Base-by-base conservation (phyloP, 2,329 filamentous ascomycete species). In the Botrytis fabae region DNA sequence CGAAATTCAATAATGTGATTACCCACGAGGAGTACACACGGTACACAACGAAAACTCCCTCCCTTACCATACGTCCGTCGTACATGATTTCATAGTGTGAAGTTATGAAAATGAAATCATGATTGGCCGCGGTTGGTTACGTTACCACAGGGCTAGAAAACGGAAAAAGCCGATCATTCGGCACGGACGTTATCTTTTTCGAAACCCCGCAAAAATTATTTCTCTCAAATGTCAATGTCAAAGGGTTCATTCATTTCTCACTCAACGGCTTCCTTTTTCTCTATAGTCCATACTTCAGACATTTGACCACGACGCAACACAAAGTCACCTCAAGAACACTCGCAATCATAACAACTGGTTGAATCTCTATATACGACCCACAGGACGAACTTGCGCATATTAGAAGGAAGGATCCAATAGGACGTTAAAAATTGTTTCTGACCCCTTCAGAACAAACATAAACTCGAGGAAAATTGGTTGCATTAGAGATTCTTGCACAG, bases 161-260 rank as follows among this genome's bases (percentile, higher is more conserved):
- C 64, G 64, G 46, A 38, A 40, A 40, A 66, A 38, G 22, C 32
- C 44, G 64, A 51, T 54, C 46, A 66, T 66, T 57, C 32, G 20
- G 46, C 64, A 66, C 64, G 32, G 64, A 54, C 64, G 9, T 54
- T 54, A 40, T 64, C 18, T 28, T 68, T 42, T 54, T 32, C 35
- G 48, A 57, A 61, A 70, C 68, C 68, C 68, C 68, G 68, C 68
- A 61, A 70, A 70, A 70, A 46, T 61, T 44, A 70, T 70, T 70
- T 70, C 54, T 61, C 51, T 62, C 60, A 62, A 62, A 62, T 62
- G 38, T 62, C 38, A 62, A 62, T 62, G 51, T 57, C 60, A 62
- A 62, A 62, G 38, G 25, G 22, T 54, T 40, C 25, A 18, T 20
- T 28, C 20, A 22, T 20, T 42, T 57, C n/a, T 57, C 28, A 28